Evolutionary conservation across 1,284 basidiomycete species (phyloP).

Genomic region (Ceratorhiza oryzae-sativae): DNA sequence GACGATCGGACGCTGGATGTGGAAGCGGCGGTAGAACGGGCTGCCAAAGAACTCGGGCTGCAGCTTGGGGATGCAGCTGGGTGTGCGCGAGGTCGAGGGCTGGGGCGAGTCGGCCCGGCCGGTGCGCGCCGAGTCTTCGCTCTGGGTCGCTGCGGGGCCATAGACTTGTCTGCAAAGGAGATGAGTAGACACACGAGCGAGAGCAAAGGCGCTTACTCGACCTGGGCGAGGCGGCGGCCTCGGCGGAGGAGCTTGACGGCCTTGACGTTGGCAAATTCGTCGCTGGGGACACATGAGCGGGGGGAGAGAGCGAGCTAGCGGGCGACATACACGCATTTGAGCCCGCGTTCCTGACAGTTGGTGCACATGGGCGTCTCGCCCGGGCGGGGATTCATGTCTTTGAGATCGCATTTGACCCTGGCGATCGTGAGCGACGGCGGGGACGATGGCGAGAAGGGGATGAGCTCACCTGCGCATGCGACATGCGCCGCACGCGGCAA

Average conservation of each 20-base stretch:
- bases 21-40: conserved; percentile 80
- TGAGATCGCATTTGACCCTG: conserved; percentile 82
- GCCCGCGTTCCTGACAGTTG: conserved; percentile 83
- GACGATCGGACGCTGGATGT: conserved; percentile 69
- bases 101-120: conserved; percentile 12
- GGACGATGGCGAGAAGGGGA: conserved; percentile 41
- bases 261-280: conserved; percentile 87
- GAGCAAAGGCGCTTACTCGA: conserved; percentile 57
- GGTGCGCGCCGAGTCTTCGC: conserved; percentile 21
- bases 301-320: conserved; percentile 24
- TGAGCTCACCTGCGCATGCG: conserved; percentile 74
- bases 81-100: conserved; percentile 37
- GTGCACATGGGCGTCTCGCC: conserved; percentile 68
- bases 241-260: conserved; percentile 83
- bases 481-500: conserved; percentile 88
- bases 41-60: conserved; percentile 81
- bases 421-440: conserved; percentile 41
- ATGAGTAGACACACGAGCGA: conserved; percentile 32
- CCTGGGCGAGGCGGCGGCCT: conserved; percentile 83
- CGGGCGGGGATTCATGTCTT: conserved; percentile 61
- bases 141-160: conserved; percentile 45
- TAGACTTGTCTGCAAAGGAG: conserved; percentile 35
- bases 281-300: conserved; percentile 57
- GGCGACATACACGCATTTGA: conserved; percentile 80
- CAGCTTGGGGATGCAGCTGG: conserved; percentile 69